A percentile compares a stretch with the other conserved stretches of the same genome.
Evolutionary conservation across 352 stramenopile species (phyloP).

Genomic region (Globisporangium carolinianum): DNA sequence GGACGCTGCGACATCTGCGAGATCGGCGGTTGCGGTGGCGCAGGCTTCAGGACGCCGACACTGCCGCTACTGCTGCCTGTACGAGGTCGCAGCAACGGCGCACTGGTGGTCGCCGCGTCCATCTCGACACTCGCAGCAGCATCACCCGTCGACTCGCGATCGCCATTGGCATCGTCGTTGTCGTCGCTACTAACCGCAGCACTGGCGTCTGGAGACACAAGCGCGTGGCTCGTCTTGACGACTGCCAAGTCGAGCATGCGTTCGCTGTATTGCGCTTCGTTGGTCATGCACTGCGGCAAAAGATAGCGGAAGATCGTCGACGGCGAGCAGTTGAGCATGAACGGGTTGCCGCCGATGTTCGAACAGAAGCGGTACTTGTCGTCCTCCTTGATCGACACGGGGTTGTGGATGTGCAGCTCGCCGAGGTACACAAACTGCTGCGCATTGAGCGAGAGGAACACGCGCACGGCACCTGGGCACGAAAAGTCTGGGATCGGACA

Average conservation of each 20-base stretch:
- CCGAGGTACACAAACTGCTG: slow-evolving; percentile 69
- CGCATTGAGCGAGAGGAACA: slow-evolving; percentile 64
- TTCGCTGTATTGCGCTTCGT: slow-evolving; percentile 23
- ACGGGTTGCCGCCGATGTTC: slow-evolving; percentile 49
- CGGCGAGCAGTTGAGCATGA: slow-evolving; percentile 41
- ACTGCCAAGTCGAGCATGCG: slow-evolving; percentile 20
- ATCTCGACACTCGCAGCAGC: not conserved
- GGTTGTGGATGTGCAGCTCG: slow-evolving; percentile 43
- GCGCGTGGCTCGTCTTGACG: slow-evolving; percentile 16
- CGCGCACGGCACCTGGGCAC: slow-evolving; percentile 23
- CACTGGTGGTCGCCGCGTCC: not conserved
- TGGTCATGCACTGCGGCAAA: slow-evolving; percentile 29
- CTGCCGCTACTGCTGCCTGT: not conserved
- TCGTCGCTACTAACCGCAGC: not conserved
- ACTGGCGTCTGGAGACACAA: slow-evolving; percentile 1
- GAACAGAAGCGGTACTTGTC: slow-evolving; percentile 49
- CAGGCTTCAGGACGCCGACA: not conserved
- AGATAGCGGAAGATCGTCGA: slow-evolving; percentile 50
- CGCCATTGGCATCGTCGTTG: not conserved
- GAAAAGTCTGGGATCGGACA: slow-evolving; percentile 54
- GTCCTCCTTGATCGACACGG: slow-evolving; percentile 47
- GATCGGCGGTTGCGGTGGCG: not conserved
- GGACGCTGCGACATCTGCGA: not conserved
- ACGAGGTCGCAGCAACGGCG: not conserved
- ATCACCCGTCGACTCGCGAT: not conserved